Evolutionary conservation across 495 filamentous ascomycete genomes (phyloP), one percentile per base, ranked within the genome.

Genomic region (Tirmania nivea): DNA sequence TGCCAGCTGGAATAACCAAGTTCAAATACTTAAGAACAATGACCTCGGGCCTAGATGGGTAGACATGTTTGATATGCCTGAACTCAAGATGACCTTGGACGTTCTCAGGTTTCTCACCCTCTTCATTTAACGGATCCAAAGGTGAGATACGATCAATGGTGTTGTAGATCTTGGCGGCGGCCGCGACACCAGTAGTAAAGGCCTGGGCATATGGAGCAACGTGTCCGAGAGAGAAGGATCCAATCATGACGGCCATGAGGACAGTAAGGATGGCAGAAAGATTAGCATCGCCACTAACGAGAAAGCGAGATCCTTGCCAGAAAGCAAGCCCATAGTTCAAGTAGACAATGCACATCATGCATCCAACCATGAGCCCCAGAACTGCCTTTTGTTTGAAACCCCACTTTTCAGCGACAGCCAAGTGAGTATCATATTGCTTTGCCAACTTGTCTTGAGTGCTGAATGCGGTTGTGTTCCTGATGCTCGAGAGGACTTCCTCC

Each of bases 141-240:
- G 87, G 88, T 1, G 90, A 96, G n/a, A 67, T 55, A 49, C 90
- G 82, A 61, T 95, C 88, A 59, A 97, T 95, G 2, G 87, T 93
- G 56, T 72, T 80, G 68, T 79, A 95, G 55, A 96, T 93, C 70
- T 97, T 94, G 31, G 75, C 72, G 11, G 84, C 86, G 7, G 90
- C 88, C 39, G 86, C 83, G 9, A 89, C 70, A 21, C 76, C 81
- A 10, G 78, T 87, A 2, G 79, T 83, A 63, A 92, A 89, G 34
- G 90, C 83, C 60, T 88, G 84, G 1, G 76, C 68, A 61, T 94
- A 86, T 0, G 89, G 89, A 0, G 81, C 80, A 42, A 94, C 82
- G 57, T 94, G 92, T 20, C 88, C 86, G 49, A 96, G 69, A 52
- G 84, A 81, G 66, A 93, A 92, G 4, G 90, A 86, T 51, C 87